Evolutionary conservation across 345 rosid species (phyloP), one percentile per base, ranked within the genome.

Genomic region (Gossypium raimondii): DNA sequence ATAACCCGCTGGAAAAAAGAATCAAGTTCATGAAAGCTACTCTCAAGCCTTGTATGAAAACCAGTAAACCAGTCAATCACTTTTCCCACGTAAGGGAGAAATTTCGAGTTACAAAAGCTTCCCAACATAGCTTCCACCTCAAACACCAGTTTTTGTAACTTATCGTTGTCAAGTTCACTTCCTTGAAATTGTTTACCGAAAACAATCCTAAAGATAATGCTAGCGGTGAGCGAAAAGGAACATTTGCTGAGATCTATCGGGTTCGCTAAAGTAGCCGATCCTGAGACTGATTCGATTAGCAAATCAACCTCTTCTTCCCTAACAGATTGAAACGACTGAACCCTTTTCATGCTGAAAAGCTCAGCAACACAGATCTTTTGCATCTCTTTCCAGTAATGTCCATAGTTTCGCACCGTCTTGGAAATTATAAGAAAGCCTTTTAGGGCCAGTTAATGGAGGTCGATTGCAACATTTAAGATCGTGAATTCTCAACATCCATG

Each of bases 61-160:
- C 87, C 87, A 64, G 73, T 86, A 27, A 84, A 57, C 63, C 56
- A 70, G 38, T 82, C 74, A 11, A 83, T 2, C 11, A 72, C 9
- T 84, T 86, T 86, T 1, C 70, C 72, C 81, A 83, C 53, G 34
- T 73, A 73, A 0, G 88, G 89, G 27, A 88, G 82, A 64, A 68
- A 70, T 22, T 87, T 89, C 2, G 77, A 76, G 0, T 78, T 44
- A 67, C 73, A 75, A 16, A 82, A 62, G 50, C 75, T 67, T 4
- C 85, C 88, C n/a, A 83, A 10, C 47, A 77, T 24, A 1, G 22
- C 74, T 18, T 83, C 81, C 2, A 20, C 47, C 24, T 83, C 81
- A 9, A 12, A 16, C 10, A 80, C 62, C 72, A 87, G 16, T 58
- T 70, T 3, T 66, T 72, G 29, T 78, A 80, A 12, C 69, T 65